Evolutionary conservation across 148 eudicot species (phyloP).

Genomic region (Nepenthes gracilis): DNA sequence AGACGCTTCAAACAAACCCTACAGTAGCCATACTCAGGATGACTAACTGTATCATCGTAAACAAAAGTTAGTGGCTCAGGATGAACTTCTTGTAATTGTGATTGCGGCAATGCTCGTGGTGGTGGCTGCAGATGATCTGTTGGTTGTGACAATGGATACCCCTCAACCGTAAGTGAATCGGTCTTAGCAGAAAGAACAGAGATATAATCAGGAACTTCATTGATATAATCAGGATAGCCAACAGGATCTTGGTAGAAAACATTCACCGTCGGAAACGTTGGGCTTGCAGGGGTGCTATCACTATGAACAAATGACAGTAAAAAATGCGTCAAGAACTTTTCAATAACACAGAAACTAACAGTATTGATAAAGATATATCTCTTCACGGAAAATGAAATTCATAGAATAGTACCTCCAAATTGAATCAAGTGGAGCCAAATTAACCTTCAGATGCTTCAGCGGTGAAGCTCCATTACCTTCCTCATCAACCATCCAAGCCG

Average conservation of each 20-base stretch:
- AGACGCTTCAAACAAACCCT: no score
- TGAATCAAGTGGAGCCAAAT: no score
- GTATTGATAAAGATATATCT: no score
- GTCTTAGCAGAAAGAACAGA: slow-evolving; percentile 25
- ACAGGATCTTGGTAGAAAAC: slow-evolving; percentile 45
- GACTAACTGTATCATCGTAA: no score
- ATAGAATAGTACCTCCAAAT: not conserved
- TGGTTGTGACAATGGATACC: slow-evolving; percentile 32
- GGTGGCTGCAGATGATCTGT: slow-evolving; percentile 33
- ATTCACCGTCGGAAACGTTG: slow-evolving; percentile 30
- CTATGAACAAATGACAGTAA: slow-evolving; percentile 19
- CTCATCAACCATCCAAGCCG: not conserved
- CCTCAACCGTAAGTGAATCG: slow-evolving; percentile 26
- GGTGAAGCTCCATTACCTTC: slow-evolving; percentile 29
- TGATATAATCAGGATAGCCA: slow-evolving; percentile 14
- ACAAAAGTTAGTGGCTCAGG: slow-evolving; percentile 24
- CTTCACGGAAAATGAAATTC: not conserved
- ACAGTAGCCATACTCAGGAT: no score
- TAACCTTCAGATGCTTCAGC: slow-evolving; percentile 24
- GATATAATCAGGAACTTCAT: slow-evolving; percentile 11
- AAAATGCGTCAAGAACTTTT: not conserved
- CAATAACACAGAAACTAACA: not conserved
- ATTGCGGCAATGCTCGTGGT: slow-evolving; percentile 15
- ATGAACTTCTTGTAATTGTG: slow-evolving; percentile 31
- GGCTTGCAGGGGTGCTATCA: slow-evolving; percentile 46